Base-by-base conservation (phyloP, 441 rosid genomes). In the Erodium moschatum region DNA sequence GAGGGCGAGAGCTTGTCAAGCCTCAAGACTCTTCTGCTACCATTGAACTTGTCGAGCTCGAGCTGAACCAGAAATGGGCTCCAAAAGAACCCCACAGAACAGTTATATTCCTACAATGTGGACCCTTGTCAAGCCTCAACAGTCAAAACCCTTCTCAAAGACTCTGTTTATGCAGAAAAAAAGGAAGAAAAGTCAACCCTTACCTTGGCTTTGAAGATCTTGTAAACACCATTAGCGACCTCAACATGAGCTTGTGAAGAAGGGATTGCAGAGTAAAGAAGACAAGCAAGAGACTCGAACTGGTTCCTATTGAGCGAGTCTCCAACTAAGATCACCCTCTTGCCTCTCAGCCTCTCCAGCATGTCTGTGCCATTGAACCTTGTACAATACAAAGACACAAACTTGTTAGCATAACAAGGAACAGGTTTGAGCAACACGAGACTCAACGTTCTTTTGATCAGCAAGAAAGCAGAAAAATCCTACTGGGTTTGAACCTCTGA, bases 271-370 rank as follows among this genome's bases (percentile, higher is more conserved):
- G 85, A 77, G 73, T 77, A 82, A 48, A 82, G 75, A 63, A 82
- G 78, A 64, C 80, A 82, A 64, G 78, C 78, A 33, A 81, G 81
- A 18, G 85, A 81, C 64, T 81, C 85, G 75, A 78, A 81, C 65
- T 79, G 82, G 73, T 80, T 77, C 71, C 76, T 64, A 77, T 81
- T 81, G 46, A 81, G 76, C 1, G 85, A 81, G 31, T 81, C 85
- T 48, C 85, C 82, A 12, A 79, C 81, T 42, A 81, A 58, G 44
- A 77, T 72, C 33, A 79, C 65, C 40, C 82, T 74, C 76, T 79
- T 81, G 69, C 80, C 80, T 74, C 74, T 64, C 15, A 79, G 76
- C n/a, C 82, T 79, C 67, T 73, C 78, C 60, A 79, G 54, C 82
- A 81, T 71, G 71, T 79, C 78, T 27, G 69, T 75, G 27, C 75